Evolutionary conservation across 2,329 filamentous ascomycete genomes (phyloP).

Genomic region (Lithohypha guttulata): DNA sequence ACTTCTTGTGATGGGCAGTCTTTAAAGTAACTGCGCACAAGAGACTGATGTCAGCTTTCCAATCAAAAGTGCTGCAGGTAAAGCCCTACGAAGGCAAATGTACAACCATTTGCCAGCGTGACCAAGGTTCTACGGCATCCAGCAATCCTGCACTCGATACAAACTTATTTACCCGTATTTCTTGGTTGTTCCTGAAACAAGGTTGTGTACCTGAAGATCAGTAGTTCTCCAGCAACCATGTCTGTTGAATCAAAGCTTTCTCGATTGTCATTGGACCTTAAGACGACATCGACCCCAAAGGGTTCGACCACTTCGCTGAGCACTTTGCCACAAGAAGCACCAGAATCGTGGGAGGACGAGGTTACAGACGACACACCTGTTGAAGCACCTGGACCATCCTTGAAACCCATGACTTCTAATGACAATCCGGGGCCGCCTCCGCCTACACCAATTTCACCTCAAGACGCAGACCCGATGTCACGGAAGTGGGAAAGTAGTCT

Average conservation of each 20-base stretch:
- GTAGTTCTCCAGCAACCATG: constrained; percentile 1
- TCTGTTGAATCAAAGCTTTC: constrained; percentile 14
- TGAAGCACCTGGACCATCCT: constrained; percentile 11
- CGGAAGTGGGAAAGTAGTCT: constrained; percentile 1
- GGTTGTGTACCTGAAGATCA: constrained; percentile 1
- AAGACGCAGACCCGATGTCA: constrained; percentile 2
- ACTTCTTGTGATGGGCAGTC: not conserved
- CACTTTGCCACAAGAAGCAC: constrained; percentile 44
- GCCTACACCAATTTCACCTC: constrained; percentile 54
- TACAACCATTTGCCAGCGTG: too few relatives aligned
- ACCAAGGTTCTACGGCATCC: too few relatives aligned
- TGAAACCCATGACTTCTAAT: constrained; percentile 16
- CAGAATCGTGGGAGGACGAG: constrained; percentile 33
- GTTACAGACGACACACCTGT: constrained; percentile 18
- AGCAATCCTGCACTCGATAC: too few relatives aligned
- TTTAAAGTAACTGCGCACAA: too few relatives aligned
- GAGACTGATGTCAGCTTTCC: too few relatives aligned
- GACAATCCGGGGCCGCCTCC: constrained; percentile 41
- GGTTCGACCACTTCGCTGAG: not conserved
- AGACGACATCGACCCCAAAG: not conserved
- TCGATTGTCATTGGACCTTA: constrained; percentile 14
- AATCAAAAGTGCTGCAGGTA: too few relatives aligned
- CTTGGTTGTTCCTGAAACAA: too few relatives aligned
- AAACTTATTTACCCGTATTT: too few relatives aligned
- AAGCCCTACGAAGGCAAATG: too few relatives aligned